Base-by-base conservation (phyloP, 2,329 filamentous ascomycete genomes). In the Fusarium succisae region DNA sequence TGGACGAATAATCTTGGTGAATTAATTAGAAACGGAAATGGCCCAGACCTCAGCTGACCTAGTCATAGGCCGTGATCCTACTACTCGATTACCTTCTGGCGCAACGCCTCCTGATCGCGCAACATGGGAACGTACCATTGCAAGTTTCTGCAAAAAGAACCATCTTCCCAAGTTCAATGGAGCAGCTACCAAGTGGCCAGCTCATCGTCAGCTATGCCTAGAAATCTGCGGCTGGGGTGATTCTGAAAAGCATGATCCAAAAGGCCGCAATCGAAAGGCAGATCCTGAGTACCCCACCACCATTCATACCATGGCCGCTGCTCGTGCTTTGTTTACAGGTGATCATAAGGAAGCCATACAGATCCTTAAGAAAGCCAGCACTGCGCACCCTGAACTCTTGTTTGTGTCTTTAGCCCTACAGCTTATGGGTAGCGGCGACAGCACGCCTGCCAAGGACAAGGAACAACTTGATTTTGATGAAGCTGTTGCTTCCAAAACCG, bases 191-290 rank as follows among this genome's bases (percentile, higher is more conserved):
- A 87, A 87, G 56, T 91, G 88, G 74, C 90, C 92, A 0, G 88
- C 92, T 55, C 93, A 95, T 77, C 87, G 94, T 51, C 91, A 94
- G 78, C 85, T 95, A 9, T 94, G 93, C 69, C 87, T 96, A 10
- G 90, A 92, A 41, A 90, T 95, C 26, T 95, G 92, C 78, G 88
- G 90, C 54, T 94, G 92, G 90, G 90, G 92, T 86, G 91, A 82
- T 84, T 88, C 66, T 78, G 87, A 74, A 83, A 86, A 76, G 63
- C 81, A 86, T 50, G 84, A 86, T 47, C 81, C 83, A 18, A 82
- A 85, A 48, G 85, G 84, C 28, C 77, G 82, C 22, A 84, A 86
- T 82, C 79, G 81, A 37, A 83, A 84, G 14, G 82, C 81, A 35
- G 82, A 81, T 41, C 80, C 85, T 2, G 86, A 86, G 66, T 86